A percentile compares a stretch with the other conserved stretches of the same genome.
phyloP scores from a whole-genome alignment of 2,329 filamentous ascomycete species.

The Hysterium pulicare region DNA sequence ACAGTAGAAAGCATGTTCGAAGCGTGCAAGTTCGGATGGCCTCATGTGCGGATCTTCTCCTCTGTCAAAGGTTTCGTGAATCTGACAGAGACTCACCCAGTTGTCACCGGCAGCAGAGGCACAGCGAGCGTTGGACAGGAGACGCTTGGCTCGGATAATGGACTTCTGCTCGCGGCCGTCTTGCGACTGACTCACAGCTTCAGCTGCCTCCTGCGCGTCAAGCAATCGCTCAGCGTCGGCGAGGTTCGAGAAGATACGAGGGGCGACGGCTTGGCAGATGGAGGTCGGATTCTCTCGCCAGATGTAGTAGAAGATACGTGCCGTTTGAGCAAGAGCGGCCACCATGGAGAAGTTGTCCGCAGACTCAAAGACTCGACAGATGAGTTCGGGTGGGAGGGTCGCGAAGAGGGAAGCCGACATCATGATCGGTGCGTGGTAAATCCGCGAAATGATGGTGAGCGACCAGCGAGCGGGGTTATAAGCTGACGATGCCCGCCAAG shows the following conservation, averaged over 20 bases:
- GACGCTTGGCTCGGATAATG: slow-evolving; percentile 9
- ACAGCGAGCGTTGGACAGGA: slow-evolving; percentile 11
- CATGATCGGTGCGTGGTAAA: slow-evolving; percentile 4
- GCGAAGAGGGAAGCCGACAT: slow-evolving; percentile 8
- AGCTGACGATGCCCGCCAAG: too few relatives aligned
- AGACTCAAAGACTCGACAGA: slow-evolving; percentile 15
- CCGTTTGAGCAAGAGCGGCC: slow-evolving; percentile 15
- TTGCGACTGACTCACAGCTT: slow-evolving; percentile 8
- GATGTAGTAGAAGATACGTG: slow-evolving; percentile 13
- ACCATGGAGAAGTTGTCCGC: slow-evolving; percentile 13
- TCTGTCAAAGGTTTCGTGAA: slow-evolving; percentile 9
- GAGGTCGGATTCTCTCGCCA: slow-evolving; percentile 12
- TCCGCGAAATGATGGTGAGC: too few relatives aligned
- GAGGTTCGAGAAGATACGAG: slow-evolving; percentile 10
- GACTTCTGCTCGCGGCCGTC: slow-evolving; percentile 6
- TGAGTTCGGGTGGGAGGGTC: slow-evolving; percentile 14
- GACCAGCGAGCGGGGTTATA: too few relatives aligned
- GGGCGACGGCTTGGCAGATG: slow-evolving; percentile 13
- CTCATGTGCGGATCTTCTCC: slow-evolving; percentile 5
- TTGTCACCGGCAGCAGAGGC: slow-evolving; percentile 9
- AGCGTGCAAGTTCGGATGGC: slow-evolving; percentile 11
- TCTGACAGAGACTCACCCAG: slow-evolving; percentile 7
- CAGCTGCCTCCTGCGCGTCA: slow-evolving; percentile 10
- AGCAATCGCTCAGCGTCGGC: slow-evolving; percentile 9
- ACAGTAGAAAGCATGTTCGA: slow-evolving; percentile 12